A percentile compares a stretch with the other conserved stretches of the same genome.
These are phyloP conservation scores for Spathaspora sp. DNA, from an alignment of 1,139 yeast genomes.

Conservation along the genomic window DNA sequence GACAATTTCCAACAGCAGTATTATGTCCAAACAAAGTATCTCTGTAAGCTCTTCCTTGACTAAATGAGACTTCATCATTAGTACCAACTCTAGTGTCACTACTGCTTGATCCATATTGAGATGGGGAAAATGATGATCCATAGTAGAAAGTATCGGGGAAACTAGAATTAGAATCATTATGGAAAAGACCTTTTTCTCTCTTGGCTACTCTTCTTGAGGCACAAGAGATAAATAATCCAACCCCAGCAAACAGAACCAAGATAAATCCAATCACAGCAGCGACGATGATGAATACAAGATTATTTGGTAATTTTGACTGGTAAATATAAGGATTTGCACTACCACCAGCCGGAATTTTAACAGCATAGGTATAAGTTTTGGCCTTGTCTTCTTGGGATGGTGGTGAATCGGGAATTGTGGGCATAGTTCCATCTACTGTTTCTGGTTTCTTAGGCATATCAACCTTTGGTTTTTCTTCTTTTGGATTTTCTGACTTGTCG, in stretches of 20 bases:
- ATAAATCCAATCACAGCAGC: conserved; percentile 35
- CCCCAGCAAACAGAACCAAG: conserved; percentile 19
- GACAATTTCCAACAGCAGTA: conserved; percentile 14
- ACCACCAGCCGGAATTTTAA: not conserved
- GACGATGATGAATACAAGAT: conserved; percentile 44
- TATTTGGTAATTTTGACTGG: conserved; percentile 25
- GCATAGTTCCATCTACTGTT: conserved; percentile 1
- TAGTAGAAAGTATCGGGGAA: not conserved
- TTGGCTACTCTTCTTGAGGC: conserved; percentile 30
- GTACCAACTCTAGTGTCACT: not conserved
- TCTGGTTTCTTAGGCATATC: not conserved
- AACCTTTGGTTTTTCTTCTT: not conserved
- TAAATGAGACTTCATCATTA: conserved; percentile 4
- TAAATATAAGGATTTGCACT: conserved; percentile 34
- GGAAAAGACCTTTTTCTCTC: conserved; percentile 32
- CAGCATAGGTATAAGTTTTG: not conserved
- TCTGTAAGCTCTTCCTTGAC: conserved; percentile 11
- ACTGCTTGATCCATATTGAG: not conserved
- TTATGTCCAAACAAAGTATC: conserved; percentile 9
- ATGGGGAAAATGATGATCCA: not conserved
- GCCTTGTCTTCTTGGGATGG: not conserved
- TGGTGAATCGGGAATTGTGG: not conserved
- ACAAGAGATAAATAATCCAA: conserved; percentile 25
- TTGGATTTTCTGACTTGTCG: not conserved
- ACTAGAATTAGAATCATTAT: not conserved